phyloP scores from a whole-genome alignment of 2,329 filamentous ascomycete species.

The Blastomyces gilchristii region DNA sequence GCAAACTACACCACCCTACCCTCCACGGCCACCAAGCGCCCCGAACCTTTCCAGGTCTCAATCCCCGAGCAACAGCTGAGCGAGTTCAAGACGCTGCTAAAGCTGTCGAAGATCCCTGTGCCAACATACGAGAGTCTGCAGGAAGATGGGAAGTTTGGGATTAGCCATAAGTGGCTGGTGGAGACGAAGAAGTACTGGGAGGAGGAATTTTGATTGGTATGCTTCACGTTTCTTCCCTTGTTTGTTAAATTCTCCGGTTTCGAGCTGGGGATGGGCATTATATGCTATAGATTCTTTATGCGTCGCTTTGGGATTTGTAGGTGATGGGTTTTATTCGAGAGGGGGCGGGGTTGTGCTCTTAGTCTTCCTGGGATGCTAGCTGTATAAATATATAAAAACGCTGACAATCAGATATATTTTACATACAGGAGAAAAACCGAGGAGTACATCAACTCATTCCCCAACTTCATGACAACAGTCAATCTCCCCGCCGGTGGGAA shows the following conservation, averaged over 20 bases:
- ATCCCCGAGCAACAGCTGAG: not conserved
- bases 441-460: not conserved
- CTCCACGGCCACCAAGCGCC: not conserved
- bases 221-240: not conserved
- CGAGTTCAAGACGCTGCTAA: not conserved
- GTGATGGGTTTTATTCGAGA: too few relatives aligned
- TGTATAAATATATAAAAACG: too few relatives aligned
- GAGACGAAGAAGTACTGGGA: not conserved
- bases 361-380: too few relatives aligned
- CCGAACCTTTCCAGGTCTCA: not conserved
- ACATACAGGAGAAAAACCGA: not conserved
- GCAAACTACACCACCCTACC: not conserved
- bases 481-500: not conserved
- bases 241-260: not conserved
- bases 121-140: not conserved
- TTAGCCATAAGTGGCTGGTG: not conserved
- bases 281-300: too few relatives aligned
- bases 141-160: not conserved
- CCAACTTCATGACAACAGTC: not conserved
- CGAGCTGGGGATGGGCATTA: not conserved
- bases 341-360: too few relatives aligned
- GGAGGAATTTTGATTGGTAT: constrained; percentile 1
- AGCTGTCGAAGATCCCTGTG: not conserved
- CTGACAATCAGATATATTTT: not conserved
- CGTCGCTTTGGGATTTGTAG: too few relatives aligned